Base-by-base conservation (phyloP, 495 filamentous ascomycete genomes). In the Trichoderma parareesei region DNA sequence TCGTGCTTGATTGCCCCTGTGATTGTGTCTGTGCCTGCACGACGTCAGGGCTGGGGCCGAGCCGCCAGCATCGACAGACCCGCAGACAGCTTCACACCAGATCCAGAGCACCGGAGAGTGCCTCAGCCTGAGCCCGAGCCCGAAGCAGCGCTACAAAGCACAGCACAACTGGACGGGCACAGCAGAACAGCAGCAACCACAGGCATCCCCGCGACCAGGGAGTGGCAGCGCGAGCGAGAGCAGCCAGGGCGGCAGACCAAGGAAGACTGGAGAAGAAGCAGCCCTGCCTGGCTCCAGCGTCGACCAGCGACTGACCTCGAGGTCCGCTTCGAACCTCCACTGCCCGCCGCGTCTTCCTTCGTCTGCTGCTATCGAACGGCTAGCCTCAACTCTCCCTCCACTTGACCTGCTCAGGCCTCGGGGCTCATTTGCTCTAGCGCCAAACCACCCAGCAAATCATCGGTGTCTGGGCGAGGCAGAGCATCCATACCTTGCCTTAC, bases 361-460 rank as follows among this genome's bases (percentile, higher is more conserved):
- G 27, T 27, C 27, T 27, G 27, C 27, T 27, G 27, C 27, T 27
- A 27, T 2, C 27, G 27, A 27, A 27, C 27, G 27, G 27, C 27
- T 27, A 27, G 27, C 27, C 27, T 57, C 33, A 35, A 57, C 27
- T 27, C 33, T 57, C 53, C 53, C 53, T 48, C 44, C 44, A 48
- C 53, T 55, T 18, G n/a, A 55, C 48, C 27, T 55, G 2, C 18
- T 57, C 14, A 35, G 53, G 53, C 53, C 37, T 57, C 53, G 53
- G 53, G 14, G 53, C 53, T 57, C 20, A 35, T 37, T 57, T 57
- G 53, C 53, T 57, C 27, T 57, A 57, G 53, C 53, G 53, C 53
- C 33, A 57, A 57, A 37, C 9, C 53, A 37, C 13, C 33, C 53
- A 57, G 53, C 53, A 57, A 57, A 57, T 57, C 53, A 57, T 57